Evolutionary conservation across 2,329 filamentous ascomycete genomes (phyloP).

Genomic region (Calonectria hawksworthii): DNA sequence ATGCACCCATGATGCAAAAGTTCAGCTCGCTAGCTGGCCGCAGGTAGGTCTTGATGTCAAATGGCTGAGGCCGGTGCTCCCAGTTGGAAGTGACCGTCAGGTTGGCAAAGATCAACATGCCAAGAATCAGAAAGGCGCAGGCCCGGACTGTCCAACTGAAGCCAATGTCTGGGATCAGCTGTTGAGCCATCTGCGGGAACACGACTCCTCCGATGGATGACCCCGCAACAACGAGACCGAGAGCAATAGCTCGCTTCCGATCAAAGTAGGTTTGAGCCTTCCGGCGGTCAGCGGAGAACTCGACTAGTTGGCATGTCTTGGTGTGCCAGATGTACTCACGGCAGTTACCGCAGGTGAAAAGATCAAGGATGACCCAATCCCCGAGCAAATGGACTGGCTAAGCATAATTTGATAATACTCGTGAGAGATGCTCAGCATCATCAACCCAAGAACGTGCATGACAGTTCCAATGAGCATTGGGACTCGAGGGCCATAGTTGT

Average conservation of each 20-base stretch:
- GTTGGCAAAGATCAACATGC: constrained; percentile 37
- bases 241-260: constrained; percentile 65
- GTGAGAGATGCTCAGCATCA: constrained; percentile 66
- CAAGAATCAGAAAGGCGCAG: constrained; percentile 63
- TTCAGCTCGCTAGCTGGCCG: constrained; percentile 25
- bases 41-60: constrained; percentile 28
- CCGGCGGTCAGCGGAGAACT: neutral
- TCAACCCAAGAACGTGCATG: constrained; percentile 68
- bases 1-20: constrained; percentile 33
- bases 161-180: constrained; percentile 40
- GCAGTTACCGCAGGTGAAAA: constrained; percentile 33
- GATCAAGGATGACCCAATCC: constrained; percentile 32
- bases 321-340: constrained; percentile 20
- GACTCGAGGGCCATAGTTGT: constrained; percentile 69
- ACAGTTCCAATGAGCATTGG: constrained; percentile 64
- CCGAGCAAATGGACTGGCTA: constrained; percentile 35
- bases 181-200: constrained; percentile 52
- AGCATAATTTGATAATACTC: constrained; percentile 51
- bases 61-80: constrained; percentile 23
- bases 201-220: constrained; percentile 68
- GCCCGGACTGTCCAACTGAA: constrained; percentile 67
- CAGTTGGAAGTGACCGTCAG: constrained; percentile 37
- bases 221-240: constrained; percentile 71
- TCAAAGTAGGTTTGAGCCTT: constrained; percentile 37
- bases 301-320: neutral